Percentiles rank a stretch among this genome's conserved stretches.
These are phyloP conservation scores for Colletotrichum aenigma DNA, from an alignment of 2,329 filamentous ascomycete species.

Conservation along the genomic window DNA sequence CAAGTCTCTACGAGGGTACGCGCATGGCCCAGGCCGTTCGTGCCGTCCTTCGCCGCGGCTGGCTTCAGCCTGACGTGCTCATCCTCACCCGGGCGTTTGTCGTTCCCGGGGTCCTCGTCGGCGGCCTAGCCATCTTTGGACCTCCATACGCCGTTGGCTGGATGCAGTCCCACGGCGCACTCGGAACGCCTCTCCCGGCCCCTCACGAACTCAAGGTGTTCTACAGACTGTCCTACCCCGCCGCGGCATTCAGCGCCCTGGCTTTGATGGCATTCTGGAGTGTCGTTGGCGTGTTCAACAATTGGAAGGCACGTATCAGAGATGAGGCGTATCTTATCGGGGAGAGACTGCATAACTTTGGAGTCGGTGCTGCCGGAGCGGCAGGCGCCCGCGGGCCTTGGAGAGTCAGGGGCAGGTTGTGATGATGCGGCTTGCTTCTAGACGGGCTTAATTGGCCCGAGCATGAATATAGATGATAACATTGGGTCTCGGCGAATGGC, in stretches of 20 bases:
- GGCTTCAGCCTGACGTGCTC: constrained; percentile 76
- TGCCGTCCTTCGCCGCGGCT: constrained; percentile 75
- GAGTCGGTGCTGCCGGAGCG: constrained; percentile 47
- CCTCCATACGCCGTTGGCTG: constrained; percentile 46
- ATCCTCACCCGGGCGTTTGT: constrained; percentile 87
- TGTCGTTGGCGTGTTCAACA: constrained; percentile 65
- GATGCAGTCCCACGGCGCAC: constrained; percentile 23
- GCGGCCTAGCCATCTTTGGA: constrained; percentile 62
- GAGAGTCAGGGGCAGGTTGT: constrained; percentile 39
- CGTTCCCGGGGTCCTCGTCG: constrained; percentile 72
- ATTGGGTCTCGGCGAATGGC: background rate
- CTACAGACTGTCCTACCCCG: constrained; percentile 73
- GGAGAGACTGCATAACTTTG: constrained; percentile 93
- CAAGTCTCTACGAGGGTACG: constrained; percentile 70
- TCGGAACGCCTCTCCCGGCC: constrained; percentile 19
- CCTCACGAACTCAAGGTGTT: constrained; percentile 34
- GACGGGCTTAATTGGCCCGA: background rate
- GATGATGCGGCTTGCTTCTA: background rate
- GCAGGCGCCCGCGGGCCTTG: constrained; percentile 38
- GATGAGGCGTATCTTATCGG: constrained; percentile 98
- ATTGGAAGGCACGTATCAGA: constrained; percentile 81
- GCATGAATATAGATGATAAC: background rate
- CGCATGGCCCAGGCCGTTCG: constrained; percentile 77
- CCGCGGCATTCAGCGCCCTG: constrained; percentile 46
- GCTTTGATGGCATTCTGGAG: constrained; percentile 55